Base-by-base conservation (phyloP, 2,329 filamentous ascomycete genomes). In the Ascochyta koolunga region DNA sequence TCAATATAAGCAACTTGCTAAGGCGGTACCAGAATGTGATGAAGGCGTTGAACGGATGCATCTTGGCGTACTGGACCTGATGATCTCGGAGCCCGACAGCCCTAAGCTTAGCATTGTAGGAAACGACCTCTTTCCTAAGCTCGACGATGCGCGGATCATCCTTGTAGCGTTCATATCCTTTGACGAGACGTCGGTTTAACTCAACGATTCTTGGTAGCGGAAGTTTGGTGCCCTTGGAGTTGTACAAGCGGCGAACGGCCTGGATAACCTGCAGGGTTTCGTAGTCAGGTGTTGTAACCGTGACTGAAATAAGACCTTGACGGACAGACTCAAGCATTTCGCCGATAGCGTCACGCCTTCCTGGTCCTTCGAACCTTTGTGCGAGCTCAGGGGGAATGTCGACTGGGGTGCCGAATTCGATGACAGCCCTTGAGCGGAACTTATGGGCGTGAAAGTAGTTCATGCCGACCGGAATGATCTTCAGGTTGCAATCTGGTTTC, bases 381-480 rank as follows among this genome's bases (percentile, higher is more conserved):
- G 97, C 91, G 29, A 97, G 79, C 67, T 96, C 89, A 18, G 81
- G 80, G 0, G 92, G 89, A 9, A 98, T 87, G 62, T 96, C 90
- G 59, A 98, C 88, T 0, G 95, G 92, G 22, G 86, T 88, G 8
- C 95, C 95, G 67, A 98, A 99, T 71, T 99, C 95, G 56, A 98
- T 88, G 4, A 99, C 93, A 31, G 93, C 95, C 71, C 95, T 86
- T 60, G 93, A 98, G 39, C 93, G 89, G 77, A 99, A 99, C 75
- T 98, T 99, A 82, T 99, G 93, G 0, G 93, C 90, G 76, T 98
- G 93, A 78, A 99, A 99, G 77, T 99, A 99, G 77, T 99, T 99
- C 93, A 99, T 97, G 66, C 93, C 93, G 45, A 95, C 93, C 3
- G 95, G 95, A 21, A 99, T 91, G 66, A 99, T 97, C 76, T 93